Percentiles rank a stretch among this genome's conserved stretches.
phyloP scores from a whole-genome alignment of 495 filamentous ascomycete species.

The Aspergillus sparsus region DNA sequence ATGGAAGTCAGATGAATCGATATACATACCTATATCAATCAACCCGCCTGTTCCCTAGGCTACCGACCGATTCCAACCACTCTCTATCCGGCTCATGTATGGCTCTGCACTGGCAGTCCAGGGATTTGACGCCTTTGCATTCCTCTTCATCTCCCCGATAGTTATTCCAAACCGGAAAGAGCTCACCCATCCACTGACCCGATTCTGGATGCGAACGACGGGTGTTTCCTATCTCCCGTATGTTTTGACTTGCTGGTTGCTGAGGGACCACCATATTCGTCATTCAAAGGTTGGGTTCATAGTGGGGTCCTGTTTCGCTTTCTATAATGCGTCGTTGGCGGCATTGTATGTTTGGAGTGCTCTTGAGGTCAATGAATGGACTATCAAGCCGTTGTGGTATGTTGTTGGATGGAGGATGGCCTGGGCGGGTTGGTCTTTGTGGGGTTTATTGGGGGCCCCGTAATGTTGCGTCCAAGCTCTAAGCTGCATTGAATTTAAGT shows the following conservation, averaged over 20 bases:
- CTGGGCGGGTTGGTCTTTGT: not conserved
- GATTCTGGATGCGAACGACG: not conserved
- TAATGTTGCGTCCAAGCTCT: not conserved
- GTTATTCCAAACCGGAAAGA: not conserved
- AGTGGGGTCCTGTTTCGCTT: not conserved
- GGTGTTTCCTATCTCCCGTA: not conserved
- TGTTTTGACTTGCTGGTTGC: not conserved
- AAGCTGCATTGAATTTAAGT: no score
- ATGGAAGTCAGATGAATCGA: no score
- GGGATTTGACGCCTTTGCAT: not conserved
- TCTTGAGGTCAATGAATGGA: not conserved
- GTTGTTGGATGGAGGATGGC: not conserved
- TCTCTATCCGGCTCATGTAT: not conserved
- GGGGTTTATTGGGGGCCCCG: not conserved
- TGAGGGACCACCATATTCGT: not conserved
- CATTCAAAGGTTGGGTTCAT: not conserved
- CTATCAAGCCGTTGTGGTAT: not conserved
- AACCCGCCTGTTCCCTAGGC: no score
- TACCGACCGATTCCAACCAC: not conserved
- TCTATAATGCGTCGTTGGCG: not conserved
- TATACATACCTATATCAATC: no score
- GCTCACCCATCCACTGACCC: not conserved
- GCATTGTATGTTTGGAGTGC: not conserved
- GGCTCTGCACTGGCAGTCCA: not conserved
- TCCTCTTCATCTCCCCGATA: not conserved